These are phyloP conservation scores for Cymodocea nodosa DNA, from an alignment of 116 monocot species.

Conservation along the genomic window DNA sequence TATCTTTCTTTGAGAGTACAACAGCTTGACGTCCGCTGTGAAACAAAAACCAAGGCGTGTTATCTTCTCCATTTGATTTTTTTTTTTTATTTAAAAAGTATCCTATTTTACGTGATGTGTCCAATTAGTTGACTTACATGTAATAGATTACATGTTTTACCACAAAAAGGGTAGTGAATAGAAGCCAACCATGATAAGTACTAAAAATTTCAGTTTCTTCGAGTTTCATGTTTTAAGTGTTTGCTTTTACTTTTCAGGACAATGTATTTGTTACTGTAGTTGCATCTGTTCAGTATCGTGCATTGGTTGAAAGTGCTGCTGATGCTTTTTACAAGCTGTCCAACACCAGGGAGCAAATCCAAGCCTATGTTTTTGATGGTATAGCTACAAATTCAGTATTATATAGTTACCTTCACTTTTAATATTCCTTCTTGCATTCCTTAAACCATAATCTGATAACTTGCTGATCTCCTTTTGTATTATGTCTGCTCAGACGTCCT, in stretches of 20 bases:
- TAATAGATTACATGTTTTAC: too few relatives aligned
- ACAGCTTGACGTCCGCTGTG: constrained; percentile 35
- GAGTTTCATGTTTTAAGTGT: not conserved
- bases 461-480: too few relatives aligned
- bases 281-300: constrained; percentile 61
- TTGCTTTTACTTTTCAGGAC: constrained; percentile 21
- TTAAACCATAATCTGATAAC: too few relatives aligned
- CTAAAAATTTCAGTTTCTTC: not conserved
- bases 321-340: constrained; percentile 56
- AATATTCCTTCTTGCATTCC: too few relatives aligned
- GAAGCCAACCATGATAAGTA: not conserved
- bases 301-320: constrained; percentile 29
- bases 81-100: not conserved
- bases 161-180: too few relatives aligned
- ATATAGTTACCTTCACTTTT: too few relatives aligned
- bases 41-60: constrained; percentile 26
- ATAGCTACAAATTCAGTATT: not conserved
- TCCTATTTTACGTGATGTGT: too few relatives aligned
- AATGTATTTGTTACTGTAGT: constrained; percentile 68
- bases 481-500: too few relatives aligned
- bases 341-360: constrained; percentile 55
- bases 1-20: constrained; percentile 28
- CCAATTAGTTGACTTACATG: not conserved
- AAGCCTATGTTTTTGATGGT: constrained; percentile 64
- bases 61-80: not conserved